Conservation (phyloP, 371 early-diverging fungal genomes). For the Batkoa obscura region DNA sequence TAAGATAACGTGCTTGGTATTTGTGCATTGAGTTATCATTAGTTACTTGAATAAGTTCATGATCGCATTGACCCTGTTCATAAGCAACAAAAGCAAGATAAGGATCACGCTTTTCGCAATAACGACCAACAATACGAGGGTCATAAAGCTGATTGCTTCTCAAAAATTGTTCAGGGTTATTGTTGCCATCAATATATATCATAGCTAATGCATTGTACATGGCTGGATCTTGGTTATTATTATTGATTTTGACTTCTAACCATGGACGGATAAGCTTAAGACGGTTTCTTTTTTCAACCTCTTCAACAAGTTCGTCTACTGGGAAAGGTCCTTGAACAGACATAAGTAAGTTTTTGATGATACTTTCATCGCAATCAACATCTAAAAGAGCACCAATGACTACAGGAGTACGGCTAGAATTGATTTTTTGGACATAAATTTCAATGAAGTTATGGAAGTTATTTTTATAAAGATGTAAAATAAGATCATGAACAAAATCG, state of each 20-base stretch:
- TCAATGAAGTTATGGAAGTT: constrained; percentile 86
- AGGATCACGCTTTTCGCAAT: constrained; percentile 96
- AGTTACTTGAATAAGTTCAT: constrained; percentile 79
- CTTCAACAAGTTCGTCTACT: constrained; percentile 72
- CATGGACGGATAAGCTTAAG: constrained; percentile 85
- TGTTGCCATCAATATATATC: constrained; percentile 97
- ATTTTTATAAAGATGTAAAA: constrained; percentile 86
- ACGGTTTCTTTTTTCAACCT: constrained; percentile 91
- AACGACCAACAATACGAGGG: constrained; percentile 77
- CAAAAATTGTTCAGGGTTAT: constrained; percentile 89
- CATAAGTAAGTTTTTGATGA: constrained; percentile 72
- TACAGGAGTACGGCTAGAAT: constrained; percentile 79
- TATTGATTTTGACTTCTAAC: constrained; percentile 71
- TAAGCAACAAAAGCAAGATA: constrained; percentile 89
- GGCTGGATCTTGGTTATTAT: constrained; percentile 65
- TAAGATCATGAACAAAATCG: constrained; percentile 90
- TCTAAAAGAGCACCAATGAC: constrained; percentile 94
- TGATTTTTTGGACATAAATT: constrained; percentile 94
- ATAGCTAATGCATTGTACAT: constrained; percentile 95
- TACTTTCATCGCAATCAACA: constrained; percentile 88
- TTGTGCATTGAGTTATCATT: constrained; percentile 97
- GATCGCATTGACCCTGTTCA: constrained; percentile 85
- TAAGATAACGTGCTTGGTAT: constrained; percentile 91
- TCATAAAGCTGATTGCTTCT: constrained; percentile 79
- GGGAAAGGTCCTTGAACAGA: constrained; percentile 63